Evolutionary conservation across 768 basidiomycete species (phyloP), one percentile per base, ranked within the genome.

Genomic region (Rubroboletus pulcherrimus): DNA sequence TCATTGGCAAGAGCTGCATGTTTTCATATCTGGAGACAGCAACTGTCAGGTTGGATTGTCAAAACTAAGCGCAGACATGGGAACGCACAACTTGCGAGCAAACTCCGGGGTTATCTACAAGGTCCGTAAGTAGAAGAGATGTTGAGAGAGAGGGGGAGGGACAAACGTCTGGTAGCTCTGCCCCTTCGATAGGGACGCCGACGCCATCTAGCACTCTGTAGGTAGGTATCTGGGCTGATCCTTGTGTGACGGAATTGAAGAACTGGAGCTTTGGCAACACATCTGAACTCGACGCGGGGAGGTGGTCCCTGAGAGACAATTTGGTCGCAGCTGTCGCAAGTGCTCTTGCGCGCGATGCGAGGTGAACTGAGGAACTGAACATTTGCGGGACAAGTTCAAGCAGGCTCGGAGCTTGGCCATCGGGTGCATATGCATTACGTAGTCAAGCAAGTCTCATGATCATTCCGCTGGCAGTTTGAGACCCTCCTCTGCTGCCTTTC

Each of bases 191-290:
- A 6, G 83, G 81, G 60, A 81, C 72, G 3, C 94, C 95, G 49
- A 81, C 74, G 30, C 91, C 87, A 71, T 94, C 94, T 31, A 98
- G 73, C 0, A 97, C 80, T 48, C 94, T 80, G 73, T 86, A 96
- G 5, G 93, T 91, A 4, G 94, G 91, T 62, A 96, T 93, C 62
- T 80, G 81, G 21, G 77, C 76, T 14, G 78, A 77, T 40, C 78
- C 80, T 9, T 75, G 76, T 35, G 81, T 81, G 30, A 93, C 83
- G 0, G 89, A 82, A 70, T 92, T 92, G 77, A 93, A 87, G 76
- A 92, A 93, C 48, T 84, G 73, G 37, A 91, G 81, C 51, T 80
- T 82, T 14, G 89, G 70, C 7, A 85, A 83, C 41, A 93, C 81
- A 17, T 87, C 85, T 0, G 87, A 86, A 12, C 67, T 70, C 0